These are phyloP conservation scores for Kentomonas sorsogonicus DNA, from an alignment of 208 protist species.

Conservation along the genomic window DNA sequence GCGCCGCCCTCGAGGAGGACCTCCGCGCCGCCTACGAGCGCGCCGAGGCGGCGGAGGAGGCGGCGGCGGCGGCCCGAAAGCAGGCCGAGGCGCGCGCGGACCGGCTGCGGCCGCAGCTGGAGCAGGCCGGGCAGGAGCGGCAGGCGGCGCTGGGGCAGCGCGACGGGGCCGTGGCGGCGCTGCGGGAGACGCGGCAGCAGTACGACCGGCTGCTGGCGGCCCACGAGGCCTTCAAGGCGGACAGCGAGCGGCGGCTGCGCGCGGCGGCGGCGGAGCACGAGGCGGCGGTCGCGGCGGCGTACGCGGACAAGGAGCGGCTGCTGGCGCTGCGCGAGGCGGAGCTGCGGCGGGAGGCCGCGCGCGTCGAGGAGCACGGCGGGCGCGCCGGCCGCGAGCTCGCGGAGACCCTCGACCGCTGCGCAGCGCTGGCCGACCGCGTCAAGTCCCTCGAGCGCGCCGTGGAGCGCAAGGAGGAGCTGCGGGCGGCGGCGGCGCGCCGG, in stretches of 20 bases:
- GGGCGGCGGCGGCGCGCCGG: constrained; percentile 15
- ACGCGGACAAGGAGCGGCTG: constrained; percentile 22
- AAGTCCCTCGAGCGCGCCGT: background rate
- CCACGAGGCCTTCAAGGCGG: too few relatives aligned
- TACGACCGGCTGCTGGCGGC: too few relatives aligned
- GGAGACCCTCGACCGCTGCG: too few relatives aligned
- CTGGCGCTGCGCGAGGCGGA: constrained; percentile 21
- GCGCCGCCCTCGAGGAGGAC: too few relatives aligned
- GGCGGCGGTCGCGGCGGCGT: constrained; percentile 9
- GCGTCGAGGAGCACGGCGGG: constrained; percentile 13
- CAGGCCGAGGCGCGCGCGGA: constrained; percentile 7
- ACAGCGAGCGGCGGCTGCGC: too few relatives aligned
- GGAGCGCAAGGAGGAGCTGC: constrained; percentile 17
- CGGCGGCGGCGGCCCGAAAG: constrained; percentile 14
- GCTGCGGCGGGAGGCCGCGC: constrained; percentile 12
- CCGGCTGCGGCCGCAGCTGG: constrained; percentile 20
- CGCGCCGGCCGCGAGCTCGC: constrained; percentile 10
- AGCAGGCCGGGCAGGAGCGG: background rate
- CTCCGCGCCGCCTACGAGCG: too few relatives aligned
- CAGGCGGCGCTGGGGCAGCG: constrained; percentile 21
- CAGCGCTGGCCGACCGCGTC: background rate
- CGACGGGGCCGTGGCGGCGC: constrained; percentile 18
- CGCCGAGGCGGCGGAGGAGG: background rate
- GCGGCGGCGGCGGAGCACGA: constrained; percentile 11
- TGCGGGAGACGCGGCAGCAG: constrained; percentile 31